Base-by-base conservation (phyloP, 352 stramenopile genomes). In the Globisporangium heterothallicum region DNA sequence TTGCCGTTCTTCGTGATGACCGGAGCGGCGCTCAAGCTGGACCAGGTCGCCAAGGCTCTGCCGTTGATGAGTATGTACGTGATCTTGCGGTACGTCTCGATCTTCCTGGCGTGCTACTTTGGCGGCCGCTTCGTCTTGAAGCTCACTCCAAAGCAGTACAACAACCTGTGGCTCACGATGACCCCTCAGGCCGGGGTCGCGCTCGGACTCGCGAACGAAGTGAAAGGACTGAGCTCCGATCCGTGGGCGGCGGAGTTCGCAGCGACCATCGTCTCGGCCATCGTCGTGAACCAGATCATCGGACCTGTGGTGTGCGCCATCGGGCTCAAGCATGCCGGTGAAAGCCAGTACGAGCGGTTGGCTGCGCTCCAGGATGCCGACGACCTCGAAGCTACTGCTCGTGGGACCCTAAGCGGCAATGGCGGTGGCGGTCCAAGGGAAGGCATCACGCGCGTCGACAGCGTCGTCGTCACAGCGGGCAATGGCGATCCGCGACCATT, bases 1-100 rank as follows among this genome's bases (percentile, higher is more conserved):
- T 52, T 88, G 27, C 78, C 78, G 6, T 88, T 88, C 60, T 88
- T 88, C 66, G 74, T 85, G 12, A 88, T 88, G 75, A 88, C 78
- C 3, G 78, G 78, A 2, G 78, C 78, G 2, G 66, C 68, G n/a
- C 54, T 88, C 24, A 84, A 86, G 51, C 59, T 88, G 26, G 72
- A 88, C 58, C 59, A 85, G 42, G 78, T 88, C 32, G 55, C 70
- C 41, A 52, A 74, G 22, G 72, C 70, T 2, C 70, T 88, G 47
- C 74, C 78, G 18, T 67, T 88, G 46, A 83, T 84, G 68, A 85
- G 72, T 36, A 46, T 82, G 40, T 86, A 84, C 53, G 72, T 88
- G 2, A 52, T 66, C 30, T 46, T 88, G 36, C 70, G 74, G 2
- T 86, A 74, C 48, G 54, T 81, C 0, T 59, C 70, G 3, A 75